phyloP scores from a whole-genome alignment of 2,329 filamentous ascomycete species.

The Cladosporium austrohemisphaericum region DNA sequence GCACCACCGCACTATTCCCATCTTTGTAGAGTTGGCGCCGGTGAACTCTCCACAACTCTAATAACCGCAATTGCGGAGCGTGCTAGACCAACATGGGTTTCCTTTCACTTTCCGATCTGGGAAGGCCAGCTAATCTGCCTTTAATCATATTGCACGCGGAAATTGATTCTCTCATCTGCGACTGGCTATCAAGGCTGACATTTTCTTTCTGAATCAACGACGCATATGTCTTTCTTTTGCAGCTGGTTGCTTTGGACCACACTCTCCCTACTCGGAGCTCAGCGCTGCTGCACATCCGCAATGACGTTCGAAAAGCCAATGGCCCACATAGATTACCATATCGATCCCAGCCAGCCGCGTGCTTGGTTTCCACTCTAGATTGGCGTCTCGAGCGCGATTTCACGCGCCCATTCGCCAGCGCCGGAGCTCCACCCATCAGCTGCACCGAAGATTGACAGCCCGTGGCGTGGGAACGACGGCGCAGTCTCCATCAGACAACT shows the following conservation, averaged over 20 bases:
- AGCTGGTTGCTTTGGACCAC: no score
- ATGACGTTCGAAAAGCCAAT: constrained; percentile 12
- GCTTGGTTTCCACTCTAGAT: constrained; percentile 9
- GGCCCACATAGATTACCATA: constrained; percentile 13
- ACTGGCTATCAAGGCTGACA: no score
- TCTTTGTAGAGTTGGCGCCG: constrained; percentile 6
- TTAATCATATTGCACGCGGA: no score
- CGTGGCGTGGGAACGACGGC: constrained; percentile 5
- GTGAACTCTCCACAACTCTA: constrained; percentile 10
- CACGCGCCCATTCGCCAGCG: constrained; percentile 13
- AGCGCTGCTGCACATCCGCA: constrained; percentile 6
- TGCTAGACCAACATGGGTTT: constrained; percentile 9
- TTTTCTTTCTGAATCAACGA: no score
- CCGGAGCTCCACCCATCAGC: constrained; percentile 6
- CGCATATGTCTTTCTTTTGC: no score
- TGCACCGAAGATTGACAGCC: constrained; percentile 1
- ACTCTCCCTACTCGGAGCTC: no score
- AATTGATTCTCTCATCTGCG: neutral
- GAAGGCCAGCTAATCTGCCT: constrained; percentile 1
- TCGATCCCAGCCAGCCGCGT: constrained; percentile 12
- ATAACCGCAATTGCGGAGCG: constrained; percentile 13
- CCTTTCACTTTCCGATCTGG: constrained; percentile 9
- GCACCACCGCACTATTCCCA: neutral
- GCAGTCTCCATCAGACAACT: constrained; percentile 3
- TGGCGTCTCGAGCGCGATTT: constrained; percentile 9